These are phyloP conservation scores for Cyclotella baltica DNA, from an alignment of 108 stramenopile genomes.

Conservation along the genomic window DNA sequence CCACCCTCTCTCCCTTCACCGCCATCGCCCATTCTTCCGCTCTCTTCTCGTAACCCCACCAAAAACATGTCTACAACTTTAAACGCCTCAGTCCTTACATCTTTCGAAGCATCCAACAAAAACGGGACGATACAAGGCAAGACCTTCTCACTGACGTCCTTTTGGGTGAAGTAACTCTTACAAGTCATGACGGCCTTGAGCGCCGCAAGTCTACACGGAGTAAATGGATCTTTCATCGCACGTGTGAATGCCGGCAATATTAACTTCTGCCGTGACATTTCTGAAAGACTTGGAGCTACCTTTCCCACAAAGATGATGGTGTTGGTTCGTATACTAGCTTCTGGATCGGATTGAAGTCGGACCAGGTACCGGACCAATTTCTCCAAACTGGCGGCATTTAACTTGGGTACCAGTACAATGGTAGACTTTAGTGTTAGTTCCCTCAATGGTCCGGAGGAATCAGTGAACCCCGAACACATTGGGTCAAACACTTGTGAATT, in stretches of 20 bases:
- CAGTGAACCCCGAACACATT: slow-evolving; percentile 90
- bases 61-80: slow-evolving; percentile 66
- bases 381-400: slow-evolving; percentile 80
- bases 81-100: slow-evolving; percentile 84
- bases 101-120: slow-evolving; percentile 69
- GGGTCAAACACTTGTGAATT: slow-evolving; percentile 87
- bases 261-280: slow-evolving; percentile 75
- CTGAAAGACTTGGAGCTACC: slow-evolving; percentile 73
- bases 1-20: slow-evolving; percentile 9
- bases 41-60: slow-evolving; percentile 66
- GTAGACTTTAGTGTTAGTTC: slow-evolving; percentile 90
- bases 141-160: slow-evolving; percentile 70
- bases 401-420: slow-evolving; percentile 67
- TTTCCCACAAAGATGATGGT: slow-evolving; percentile 90
- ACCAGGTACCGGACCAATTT: slow-evolving; percentile 89
- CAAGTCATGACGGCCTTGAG: slow-evolving; percentile 58
- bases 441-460: slow-evolving; percentile 75
- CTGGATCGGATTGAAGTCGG: slow-evolving; percentile 80
- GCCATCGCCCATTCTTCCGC: slow-evolving; percentile 63
- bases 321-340: slow-evolving; percentile 83
- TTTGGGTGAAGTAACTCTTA: slow-evolving; percentile 66
- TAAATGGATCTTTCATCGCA: slow-evolving; percentile 83
- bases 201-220: slow-evolving; percentile 80
- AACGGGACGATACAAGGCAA: slow-evolving; percentile 71
- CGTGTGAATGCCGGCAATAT: slow-evolving; percentile 80